Percentiles rank a stretch among this genome's conserved stretches.
Evolutionary conservation across 305 asterid genomes (phyloP).

Genomic region (Nicotiana rustica): DNA sequence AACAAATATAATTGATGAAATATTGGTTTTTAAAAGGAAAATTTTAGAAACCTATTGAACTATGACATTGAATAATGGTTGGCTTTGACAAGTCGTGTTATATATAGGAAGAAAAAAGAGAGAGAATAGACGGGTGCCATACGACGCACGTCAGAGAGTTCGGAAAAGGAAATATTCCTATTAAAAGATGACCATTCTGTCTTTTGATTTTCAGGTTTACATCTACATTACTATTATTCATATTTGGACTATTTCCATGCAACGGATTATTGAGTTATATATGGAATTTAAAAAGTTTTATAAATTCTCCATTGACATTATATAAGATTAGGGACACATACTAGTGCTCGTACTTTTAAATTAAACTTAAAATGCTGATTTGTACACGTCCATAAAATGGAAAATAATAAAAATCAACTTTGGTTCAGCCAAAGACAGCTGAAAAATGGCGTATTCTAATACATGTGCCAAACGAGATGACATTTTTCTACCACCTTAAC

Average conservation of each 20-base stretch:
- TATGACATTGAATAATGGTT: no score
- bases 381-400: no score
- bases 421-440: not conserved
- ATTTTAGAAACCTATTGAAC: no score
- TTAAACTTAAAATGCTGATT: not conserved
- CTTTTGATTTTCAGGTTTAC: not conserved
- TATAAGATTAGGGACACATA: not conserved
- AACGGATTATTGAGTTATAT: not conserved
- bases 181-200: not conserved
- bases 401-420: not conserved
- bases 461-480: constrained; percentile 53
- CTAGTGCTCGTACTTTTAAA: not conserved
- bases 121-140: no score
- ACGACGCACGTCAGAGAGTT: not conserved
- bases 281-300: not conserved
- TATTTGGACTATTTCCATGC: no score
- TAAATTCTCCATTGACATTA: not conserved
- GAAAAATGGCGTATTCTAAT: constrained; percentile 21
- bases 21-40: no score
- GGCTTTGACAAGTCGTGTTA: no score
- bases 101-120: no score
- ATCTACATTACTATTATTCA: not conserved
- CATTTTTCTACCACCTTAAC: constrained; percentile 26
- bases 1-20: no score
- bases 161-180: constrained; percentile 5